Evolutionary conservation across 371 early-diverging fungal genomes (phyloP), one percentile per base, ranked within the genome.

Genomic region (Lichtheimia hyalospora): DNA sequence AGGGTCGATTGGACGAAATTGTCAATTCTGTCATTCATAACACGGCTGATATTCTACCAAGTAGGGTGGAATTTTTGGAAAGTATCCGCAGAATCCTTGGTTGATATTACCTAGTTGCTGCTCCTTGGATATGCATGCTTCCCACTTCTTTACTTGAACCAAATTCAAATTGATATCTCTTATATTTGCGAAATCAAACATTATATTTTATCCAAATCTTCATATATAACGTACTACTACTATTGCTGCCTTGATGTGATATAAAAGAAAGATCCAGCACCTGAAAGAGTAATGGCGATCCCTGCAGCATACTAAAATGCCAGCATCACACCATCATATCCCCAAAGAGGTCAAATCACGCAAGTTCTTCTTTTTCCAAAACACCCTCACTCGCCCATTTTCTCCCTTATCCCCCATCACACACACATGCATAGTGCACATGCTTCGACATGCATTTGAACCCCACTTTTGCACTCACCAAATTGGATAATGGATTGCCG

Each of bases 401-500:
- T 46, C 2, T 21, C 16, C 21, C 18, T 18, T 5, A 16, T 44
- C n/a, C 15, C 16, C n/a, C 46, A 6, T 8, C 14, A 2, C 21
- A 8, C 21, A 46, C n/a, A 6, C 46, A 46, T 46, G 46, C 46
- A 46, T 16, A 46, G 10, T 46, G 16, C 34, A 34, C 34, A 34
- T 34, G 10, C 10, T 10, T 8, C 34, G 34, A 34, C 34, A 10
- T 34, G 34, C 34, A 34, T 34, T 8, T 8, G 28, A 28, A 28
- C 34, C 10, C 34, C 34, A 34, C 34, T 8, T 34, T 34, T 46
- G 12, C 40, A 55, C 42, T 24, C 15, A 55, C 56, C 56, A 43
- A 15, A 24, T 43, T 43, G 10, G 56, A 55, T 23, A 55, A 23
- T 24, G 56, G 56, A 24, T 55, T 55, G 24, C 46, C 56, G 41